phyloP scores from a whole-genome alignment of 345 rosid genomes.

The Eucalyptus lansdowneana region DNA sequence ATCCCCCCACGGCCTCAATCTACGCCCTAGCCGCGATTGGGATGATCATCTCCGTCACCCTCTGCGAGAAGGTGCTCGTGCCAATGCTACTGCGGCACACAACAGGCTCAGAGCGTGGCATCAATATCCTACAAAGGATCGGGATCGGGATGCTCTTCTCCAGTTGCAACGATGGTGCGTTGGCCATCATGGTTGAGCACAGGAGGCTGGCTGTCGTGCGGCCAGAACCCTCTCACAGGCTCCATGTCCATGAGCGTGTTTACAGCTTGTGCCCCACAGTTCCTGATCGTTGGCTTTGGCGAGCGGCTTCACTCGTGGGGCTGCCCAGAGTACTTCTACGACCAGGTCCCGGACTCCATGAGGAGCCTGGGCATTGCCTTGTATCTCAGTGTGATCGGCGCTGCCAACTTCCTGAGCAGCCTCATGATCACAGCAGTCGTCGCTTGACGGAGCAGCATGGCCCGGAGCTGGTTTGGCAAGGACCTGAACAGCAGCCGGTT shows the following conservation, averaged over 20 bases:
- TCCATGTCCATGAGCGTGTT: slow-evolving; percentile 57
- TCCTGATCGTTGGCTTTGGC: slow-evolving; percentile 55
- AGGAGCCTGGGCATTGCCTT: slow-evolving; percentile 89
- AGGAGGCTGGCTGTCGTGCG: slow-evolving; percentile 20
- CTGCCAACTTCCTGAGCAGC: slow-evolving; percentile 68
- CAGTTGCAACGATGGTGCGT: slow-evolving; percentile 46
- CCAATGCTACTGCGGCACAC: slow-evolving; percentile 29
- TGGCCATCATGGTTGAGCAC: slow-evolving; percentile 69
- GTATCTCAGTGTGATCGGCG: slow-evolving; percentile 75
- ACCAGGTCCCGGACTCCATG: slow-evolving; percentile 96
- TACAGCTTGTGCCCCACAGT: slow-evolving; percentile 85
- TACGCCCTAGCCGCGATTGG: slow-evolving; percentile 38
- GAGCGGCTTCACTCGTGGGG: slow-evolving; percentile 83
- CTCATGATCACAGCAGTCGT: slow-evolving; percentile 46
- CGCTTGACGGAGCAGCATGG: slow-evolving; percentile 31
- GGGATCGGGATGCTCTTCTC: slow-evolving; percentile 87
- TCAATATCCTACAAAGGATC: slow-evolving; percentile 78
- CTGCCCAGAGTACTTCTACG: slow-evolving; percentile 91
- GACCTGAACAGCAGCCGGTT: slow-evolving; percentile 68
- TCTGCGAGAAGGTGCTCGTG: slow-evolving; percentile 43
- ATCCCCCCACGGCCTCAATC: slow-evolving; percentile 56
- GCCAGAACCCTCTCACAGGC: slow-evolving; percentile 17
- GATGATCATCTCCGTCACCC: slow-evolving; percentile 37
- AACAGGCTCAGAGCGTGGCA: slow-evolving; percentile 62
- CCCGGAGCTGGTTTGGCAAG: slow-evolving; percentile 58